Percentiles rank a stretch among this genome's conserved stretches.
phyloP scores from a whole-genome alignment of 495 filamentous ascomycete genomes.

The Trichoderma gamsii region DNA sequence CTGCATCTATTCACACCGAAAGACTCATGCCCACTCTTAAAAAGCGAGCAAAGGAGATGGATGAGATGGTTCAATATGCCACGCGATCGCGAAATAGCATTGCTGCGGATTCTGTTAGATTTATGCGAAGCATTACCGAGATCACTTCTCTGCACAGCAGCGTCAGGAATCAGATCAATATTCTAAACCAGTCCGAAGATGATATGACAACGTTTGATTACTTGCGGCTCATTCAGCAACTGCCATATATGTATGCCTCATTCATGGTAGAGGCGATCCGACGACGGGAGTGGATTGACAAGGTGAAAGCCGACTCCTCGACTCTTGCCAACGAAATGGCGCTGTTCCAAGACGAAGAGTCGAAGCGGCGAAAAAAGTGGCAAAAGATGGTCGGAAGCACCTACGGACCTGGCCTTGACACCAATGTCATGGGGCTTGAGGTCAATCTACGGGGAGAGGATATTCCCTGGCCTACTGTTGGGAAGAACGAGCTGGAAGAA shows the following conservation, averaged over 20 bases:
- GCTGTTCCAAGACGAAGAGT: slow-evolving; percentile 82
- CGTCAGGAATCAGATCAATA: slow-evolving; percentile 62
- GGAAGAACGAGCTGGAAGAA: slow-evolving; percentile 58
- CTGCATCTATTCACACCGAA: slow-evolving; percentile 78
- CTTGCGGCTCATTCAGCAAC: slow-evolving; percentile 64
- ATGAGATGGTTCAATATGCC: slow-evolving; percentile 60
- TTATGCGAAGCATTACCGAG: slow-evolving; percentile 73
- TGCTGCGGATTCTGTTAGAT: slow-evolving; percentile 52
- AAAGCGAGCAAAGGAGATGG: slow-evolving; percentile 68
- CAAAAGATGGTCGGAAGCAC: slow-evolving; percentile 66
- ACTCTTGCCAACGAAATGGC: slow-evolving; percentile 88
- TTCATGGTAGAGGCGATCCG: slow-evolving; percentile 78
- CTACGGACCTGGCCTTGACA: slow-evolving; percentile 39
- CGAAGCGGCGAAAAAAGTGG: slow-evolving; percentile 84
- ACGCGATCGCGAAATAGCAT: slow-evolving; percentile 55
- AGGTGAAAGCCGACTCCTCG: slow-evolving; percentile 76
- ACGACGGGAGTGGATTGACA: slow-evolving; percentile 84
- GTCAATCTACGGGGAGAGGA: slow-evolving; percentile 79
- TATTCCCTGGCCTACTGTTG: slow-evolving; percentile 65
- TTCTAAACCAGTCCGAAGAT: slow-evolving; percentile 62
- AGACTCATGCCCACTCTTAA: slow-evolving; percentile 76
- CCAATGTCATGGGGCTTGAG: slow-evolving; percentile 65
- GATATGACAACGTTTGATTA: slow-evolving; percentile 68
- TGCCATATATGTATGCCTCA: slow-evolving; percentile 84
- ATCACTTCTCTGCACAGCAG: slow-evolving; percentile 68